Base-by-base conservation (phyloP, 805 yeast species). In the Pichia rugopelliculosa region DNA sequence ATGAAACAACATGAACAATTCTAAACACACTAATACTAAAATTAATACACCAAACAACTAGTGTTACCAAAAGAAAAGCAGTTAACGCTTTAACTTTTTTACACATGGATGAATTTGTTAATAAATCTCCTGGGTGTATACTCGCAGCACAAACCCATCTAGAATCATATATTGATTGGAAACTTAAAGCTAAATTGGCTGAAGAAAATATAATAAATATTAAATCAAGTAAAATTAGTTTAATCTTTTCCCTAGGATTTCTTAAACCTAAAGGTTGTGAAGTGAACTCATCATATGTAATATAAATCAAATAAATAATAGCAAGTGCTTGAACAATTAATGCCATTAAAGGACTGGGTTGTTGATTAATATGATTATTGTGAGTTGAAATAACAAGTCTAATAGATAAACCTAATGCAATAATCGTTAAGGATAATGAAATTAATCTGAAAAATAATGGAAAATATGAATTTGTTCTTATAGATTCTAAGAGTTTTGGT, bases 271-370 rank as follows among this genome's bases (percentile, higher is more conserved):
- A 64, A 0, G 98, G 99, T 60, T 87, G 84, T 13, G 96, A 95
- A 22, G 82, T 76, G 65, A 87, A 91, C 65, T 93, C 99, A 64
- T 93, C 98, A 58, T 80, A 81, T 2, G 96, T 80, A 62, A 91
- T 87, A 64, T 87, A 89, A 4, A 82, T 66, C 47, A 89, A 74
- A 61, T 93, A 93, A 0, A 79, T 75, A 23, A 87, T 66, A 3
- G 96, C 96, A 52, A 81, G 71, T 25, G 87, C 70, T 59, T 89
- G 91, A 4, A 91, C 95, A 45, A 80, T 80, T 2, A 93, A 76
- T 4, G 97, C 93, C 95, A 93, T 88, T 40, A 90, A 81, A 0
- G 98, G 87, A 56, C 96, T 83, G 17, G 99, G 84, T 59, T 86
- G 89, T 60, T 86, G 95, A 8, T 75, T 70, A 8, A 87, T 65